phyloP scores from a whole-genome alignment of 805 yeast species.

The Komagataella mondaviorum region DNA sequence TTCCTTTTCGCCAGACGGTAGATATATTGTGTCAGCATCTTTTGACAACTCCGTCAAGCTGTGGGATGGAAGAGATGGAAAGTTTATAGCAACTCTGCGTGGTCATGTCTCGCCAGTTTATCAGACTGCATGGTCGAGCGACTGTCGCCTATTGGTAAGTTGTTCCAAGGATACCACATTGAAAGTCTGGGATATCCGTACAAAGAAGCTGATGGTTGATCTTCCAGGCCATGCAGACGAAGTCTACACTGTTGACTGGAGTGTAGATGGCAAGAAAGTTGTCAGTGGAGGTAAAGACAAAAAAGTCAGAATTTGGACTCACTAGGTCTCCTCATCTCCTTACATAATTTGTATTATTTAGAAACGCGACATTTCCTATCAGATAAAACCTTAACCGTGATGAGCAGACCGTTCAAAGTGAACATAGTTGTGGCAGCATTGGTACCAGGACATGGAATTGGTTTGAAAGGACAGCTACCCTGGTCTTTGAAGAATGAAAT shows the following conservation, averaged over 20 bases:
- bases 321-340: conserved; percentile 20
- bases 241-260: conserved; percentile 96
- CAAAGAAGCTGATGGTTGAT: conserved; percentile 74
- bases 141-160: conserved; percentile 79
- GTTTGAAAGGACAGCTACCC: conserved; percentile 68
- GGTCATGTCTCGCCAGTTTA: conserved; percentile 98
- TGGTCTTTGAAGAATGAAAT: conserved; percentile 82
- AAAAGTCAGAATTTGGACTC: conserved; percentile 90
- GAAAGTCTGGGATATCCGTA: conserved; percentile 91
- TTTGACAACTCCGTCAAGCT: conserved; percentile 91
- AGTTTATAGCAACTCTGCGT: conserved; percentile 76
- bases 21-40: conserved; percentile 80
- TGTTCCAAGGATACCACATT: conserved; percentile 93
- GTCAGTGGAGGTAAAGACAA: conserved; percentile 98
- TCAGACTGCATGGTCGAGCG: conserved; percentile 97
- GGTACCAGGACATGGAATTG: conserved; percentile 73
- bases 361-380: background rate
- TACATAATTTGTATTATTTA: background rate
- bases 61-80: conserved; percentile 94
- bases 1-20: conserved; percentile 90
- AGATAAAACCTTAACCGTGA: background rate
- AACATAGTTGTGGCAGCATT: conserved; percentile 79
- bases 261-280: conserved; percentile 84
- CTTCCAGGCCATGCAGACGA: conserved; percentile 95
- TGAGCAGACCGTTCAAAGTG: conserved; percentile 17